Base-by-base conservation (phyloP, 192 early-diverging fungal species). In the Coemansia sp. region DNA sequence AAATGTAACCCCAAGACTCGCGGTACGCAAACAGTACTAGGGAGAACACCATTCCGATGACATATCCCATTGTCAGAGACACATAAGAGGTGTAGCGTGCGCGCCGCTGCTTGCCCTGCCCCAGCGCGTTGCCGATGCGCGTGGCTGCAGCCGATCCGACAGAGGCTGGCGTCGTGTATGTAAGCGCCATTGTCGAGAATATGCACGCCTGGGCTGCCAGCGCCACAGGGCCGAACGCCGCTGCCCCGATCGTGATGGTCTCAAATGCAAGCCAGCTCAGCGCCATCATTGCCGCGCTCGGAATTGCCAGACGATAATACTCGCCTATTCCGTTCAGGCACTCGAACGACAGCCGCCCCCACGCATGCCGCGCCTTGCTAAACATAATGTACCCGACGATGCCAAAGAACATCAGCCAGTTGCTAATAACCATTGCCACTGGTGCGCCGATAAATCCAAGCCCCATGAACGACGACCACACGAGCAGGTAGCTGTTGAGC, bases 221-320 rank as follows among this genome's bases (percentile, higher is more conserved):
- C 7, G 80, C 61, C 11, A 73, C 56, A 0, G 84, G 83, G 5
- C 94, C 93, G n/a, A 98, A 73, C 25, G 87, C 77, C 22, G 91
- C 91, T 2, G 93, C 84, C 3, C 82, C 83, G 57, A 93, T 59
- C 1, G 89, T 84, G 19, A 89, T 77, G 1, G 85, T 55, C 62
- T 93, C 91, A 71, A 89, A 93, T 12, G 87, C 86, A 62, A 83
- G 87, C 91, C 93, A 94, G 66, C 93, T 91, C 15, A 83, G 80
- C 30, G 87, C 87, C 30, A 90, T 78, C 93, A 95, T 97, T 30
- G 89, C 64, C 5, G 91, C 84, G 6, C 91, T 89, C 0, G 95
- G 92, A 9, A 92, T 60, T 1, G 91, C 95, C 51, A 97, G 70
- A 19, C 78, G 81, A 56, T 87, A 63, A 48, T 89, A 90, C 45